Conservation (phyloP, 2,329 filamentous ascomycete species). For the Orbilia quercus region DNA sequence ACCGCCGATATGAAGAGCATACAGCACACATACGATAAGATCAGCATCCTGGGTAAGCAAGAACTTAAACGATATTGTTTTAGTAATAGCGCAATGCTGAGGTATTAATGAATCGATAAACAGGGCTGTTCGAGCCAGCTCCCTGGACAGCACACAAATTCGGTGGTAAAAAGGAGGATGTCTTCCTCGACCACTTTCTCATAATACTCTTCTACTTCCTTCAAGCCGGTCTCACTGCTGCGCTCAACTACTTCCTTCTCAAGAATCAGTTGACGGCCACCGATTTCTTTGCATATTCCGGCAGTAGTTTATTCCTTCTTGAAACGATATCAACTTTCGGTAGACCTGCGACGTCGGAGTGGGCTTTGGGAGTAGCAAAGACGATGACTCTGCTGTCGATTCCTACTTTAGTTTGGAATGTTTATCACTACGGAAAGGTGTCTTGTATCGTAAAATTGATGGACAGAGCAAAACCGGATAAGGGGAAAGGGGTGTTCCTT, state of each 20-base stretch:
- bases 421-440: constrained; percentile 24
- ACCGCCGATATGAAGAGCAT: too few species aligned
- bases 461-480: constrained; percentile 7
- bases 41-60: not conserved
- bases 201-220: constrained; percentile 28
- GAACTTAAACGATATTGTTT: not conserved
- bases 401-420: constrained; percentile 18
- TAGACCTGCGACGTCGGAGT: constrained; percentile 14
- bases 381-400: constrained; percentile 13
- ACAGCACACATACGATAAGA: not conserved
- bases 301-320: constrained; percentile 21
- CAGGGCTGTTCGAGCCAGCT: constrained; percentile 20
- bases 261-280: constrained; percentile 24
- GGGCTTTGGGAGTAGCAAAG: constrained; percentile 30
- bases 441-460: constrained; percentile 23
- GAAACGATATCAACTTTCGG: constrained; percentile 27
- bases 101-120: too few species aligned
- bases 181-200: constrained; percentile 14
- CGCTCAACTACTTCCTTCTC: constrained; percentile 10
- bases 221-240: constrained; percentile 15
- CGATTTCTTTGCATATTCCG: constrained; percentile 18
- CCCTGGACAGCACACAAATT: constrained; percentile 13
- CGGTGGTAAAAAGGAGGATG: constrained; percentile 17
- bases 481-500: constrained; percentile 1
- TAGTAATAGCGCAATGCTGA: not conserved